Evolutionary conservation across 2,329 filamentous ascomycete species (phyloP), one percentile per base, ranked within the genome.

Genomic region (Beauveria scarabaeidicola): DNA sequence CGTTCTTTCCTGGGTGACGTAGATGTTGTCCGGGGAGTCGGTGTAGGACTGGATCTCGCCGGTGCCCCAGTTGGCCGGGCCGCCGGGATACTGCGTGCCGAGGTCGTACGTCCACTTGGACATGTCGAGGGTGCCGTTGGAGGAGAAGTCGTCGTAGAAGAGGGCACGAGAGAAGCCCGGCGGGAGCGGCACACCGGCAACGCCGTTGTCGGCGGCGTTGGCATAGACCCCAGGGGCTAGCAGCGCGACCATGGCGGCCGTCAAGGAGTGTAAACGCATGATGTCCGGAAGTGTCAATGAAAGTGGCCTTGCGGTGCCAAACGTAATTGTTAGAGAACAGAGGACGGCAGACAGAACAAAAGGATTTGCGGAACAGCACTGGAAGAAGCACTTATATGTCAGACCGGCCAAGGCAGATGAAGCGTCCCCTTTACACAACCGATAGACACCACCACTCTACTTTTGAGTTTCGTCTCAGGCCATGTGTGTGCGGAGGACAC

Each of bases 11-110:
- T 65, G 61, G 13, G 74, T 74, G 62, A 78, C 68, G 59, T 65
- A 69, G 47, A 80, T 63, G 67, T 81, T 81, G 46, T 65, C 60
- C 13, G 63, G 38, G 38, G 68, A 68, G 50, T 66, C 64, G 23
- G 77, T 80, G 68, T 81, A 81, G 1, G 69, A 73, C 66, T 81
- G 69, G 19, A 76, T 69, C 65, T 81, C 78, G 60, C 73, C 72
- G 4, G 78, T 81, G 52, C 79, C 78, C 78, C 78, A 81, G 62
- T 75, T 69, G 8, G 67, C 57, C 0, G 77, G 67, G 1, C 78
- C 78, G n/a, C 74, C 74, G 1, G 75, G 70, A 62, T 81, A 81
- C 10, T 65, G 63, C 0, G 75, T 80, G 52, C 79, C 78, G n/a
- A 69, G 66, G 62, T 76, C 72, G 54, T 74, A 62, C 32, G 70